phyloP scores from a whole-genome alignment of 2,329 filamentous ascomycete genomes.

The Ophiostoma novo-ulmi region DNA sequence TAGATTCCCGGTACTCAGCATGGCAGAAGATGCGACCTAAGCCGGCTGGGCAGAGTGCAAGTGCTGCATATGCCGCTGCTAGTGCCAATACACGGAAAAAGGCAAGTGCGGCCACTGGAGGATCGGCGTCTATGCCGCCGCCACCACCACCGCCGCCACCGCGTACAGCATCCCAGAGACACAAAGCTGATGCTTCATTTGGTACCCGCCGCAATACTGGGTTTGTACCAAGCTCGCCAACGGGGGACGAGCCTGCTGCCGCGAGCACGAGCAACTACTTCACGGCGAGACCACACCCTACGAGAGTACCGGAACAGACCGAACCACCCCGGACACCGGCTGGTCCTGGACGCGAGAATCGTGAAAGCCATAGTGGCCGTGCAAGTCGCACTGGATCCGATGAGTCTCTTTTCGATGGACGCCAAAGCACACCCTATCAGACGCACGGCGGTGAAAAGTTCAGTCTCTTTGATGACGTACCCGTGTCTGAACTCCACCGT shows the following conservation, averaged over 20 bases:
- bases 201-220: conserved; percentile 45
- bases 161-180: conserved; percentile 48
- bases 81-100: conserved; percentile 18
- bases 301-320: not conserved
- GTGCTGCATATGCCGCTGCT: conserved; percentile 24
- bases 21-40: conserved; percentile 36
- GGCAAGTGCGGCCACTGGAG: conserved; percentile 30
- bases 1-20: conserved; percentile 32
- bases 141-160: conserved; percentile 43
- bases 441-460: conserved; percentile 55
- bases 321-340: not conserved
- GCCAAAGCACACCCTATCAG: conserved; percentile 55
- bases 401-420: conserved; percentile 40
- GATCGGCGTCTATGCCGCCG: conserved; percentile 29
- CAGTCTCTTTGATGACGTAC: conserved; percentile 48
- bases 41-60: conserved; percentile 28
- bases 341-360: not conserved
- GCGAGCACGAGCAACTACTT: conserved; percentile 47
- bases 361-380: conserved; percentile 32
- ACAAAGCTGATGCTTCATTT: conserved; percentile 53
- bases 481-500: conserved; percentile 37
- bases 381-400: conserved; percentile 18
- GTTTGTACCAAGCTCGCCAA: conserved; percentile 47
- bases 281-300: conserved; percentile 34
- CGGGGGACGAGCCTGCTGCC: conserved; percentile 51